Percentiles rank a stretch among this genome's conserved stretches.
Evolutionary conservation across 2,329 filamentous ascomycete genomes (phyloP).

Genomic region (Dryadomyces quercivorus): DNA sequence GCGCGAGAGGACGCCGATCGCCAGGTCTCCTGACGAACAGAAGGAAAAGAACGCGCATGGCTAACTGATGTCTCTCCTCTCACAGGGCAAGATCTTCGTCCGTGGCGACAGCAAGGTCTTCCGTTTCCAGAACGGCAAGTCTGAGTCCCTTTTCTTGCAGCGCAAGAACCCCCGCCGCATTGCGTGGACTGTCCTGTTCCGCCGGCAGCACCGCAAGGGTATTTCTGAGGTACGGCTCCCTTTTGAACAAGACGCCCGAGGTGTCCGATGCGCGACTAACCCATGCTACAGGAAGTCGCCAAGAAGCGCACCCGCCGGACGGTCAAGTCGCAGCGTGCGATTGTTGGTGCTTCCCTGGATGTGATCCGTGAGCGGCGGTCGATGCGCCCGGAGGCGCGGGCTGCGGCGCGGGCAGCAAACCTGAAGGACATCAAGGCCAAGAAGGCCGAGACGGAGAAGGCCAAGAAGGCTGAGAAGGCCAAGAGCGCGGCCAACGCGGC

Average conservation of each 20-base stretch:
- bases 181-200: constrained; percentile 96
- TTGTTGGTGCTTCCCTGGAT: constrained; percentile 98
- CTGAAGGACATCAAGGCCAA: constrained; percentile 99
- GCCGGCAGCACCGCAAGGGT: constrained; percentile 99
- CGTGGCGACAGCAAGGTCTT: constrained; percentile 99
- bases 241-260: neutral
- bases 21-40: neutral
- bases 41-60: neutral
- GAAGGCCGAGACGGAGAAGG: constrained; percentile 74
- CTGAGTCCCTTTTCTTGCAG: constrained; percentile 98
- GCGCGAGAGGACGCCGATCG: neutral
- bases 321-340: constrained; percentile 97
- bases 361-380: constrained; percentile 98
- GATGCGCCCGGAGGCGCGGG: constrained; percentile 89
- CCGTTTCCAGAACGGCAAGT: constrained; percentile 99
- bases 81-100: constrained; percentile 96
- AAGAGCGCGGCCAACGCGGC: constrained; percentile 66
- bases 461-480: constrained; percentile 99
- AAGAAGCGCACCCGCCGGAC: constrained; percentile 99
- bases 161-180: constrained; percentile 99
- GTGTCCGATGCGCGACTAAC: neutral
- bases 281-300: constrained; percentile 72
- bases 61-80: neutral
- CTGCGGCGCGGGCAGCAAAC: constrained; percentile 76
- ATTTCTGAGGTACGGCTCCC: constrained; percentile 85